Conservation (phyloP, 202 grass and related monocot species). For the Saccharum hybrid region DNA sequence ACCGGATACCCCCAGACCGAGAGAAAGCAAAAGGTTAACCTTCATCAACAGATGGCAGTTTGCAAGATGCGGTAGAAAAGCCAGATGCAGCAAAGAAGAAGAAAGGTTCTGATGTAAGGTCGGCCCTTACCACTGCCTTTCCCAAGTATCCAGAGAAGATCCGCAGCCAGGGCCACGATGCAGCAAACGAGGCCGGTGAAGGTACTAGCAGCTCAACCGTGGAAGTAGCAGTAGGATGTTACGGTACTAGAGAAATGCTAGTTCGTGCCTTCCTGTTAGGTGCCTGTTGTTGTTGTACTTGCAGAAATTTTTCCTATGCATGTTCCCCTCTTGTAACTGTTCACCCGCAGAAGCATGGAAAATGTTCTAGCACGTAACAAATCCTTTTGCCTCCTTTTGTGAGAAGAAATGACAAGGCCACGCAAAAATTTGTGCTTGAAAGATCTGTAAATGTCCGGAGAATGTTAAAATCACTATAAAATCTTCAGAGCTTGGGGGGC, state of each 20-base stretch:
- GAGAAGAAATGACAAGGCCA: too few species aligned
- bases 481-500: too few species aligned
- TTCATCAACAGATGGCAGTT: conserved; percentile 34
- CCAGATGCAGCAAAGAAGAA: conserved; percentile 34
- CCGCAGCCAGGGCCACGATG: conserved; percentile 34
- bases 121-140: conserved; percentile 67
- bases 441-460: too few species aligned
- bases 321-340: neutral
- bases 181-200: conserved; percentile 19
- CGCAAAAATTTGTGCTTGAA: too few species aligned
- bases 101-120: conserved; percentile 63
- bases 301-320: neutral
- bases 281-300: neutral
- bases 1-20: conserved; percentile 58
- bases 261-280: neutral
- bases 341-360: neutral
- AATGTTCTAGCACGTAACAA: neutral
- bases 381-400: too few species aligned
- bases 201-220: conserved; percentile 10
- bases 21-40: conserved; percentile 50
- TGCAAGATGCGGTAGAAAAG: conserved; percentile 17
- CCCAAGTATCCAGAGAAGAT: conserved; percentile 76
- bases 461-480: too few species aligned
- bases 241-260: neutral
- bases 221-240: conserved; percentile 29